Conservation (phyloP, 2,329 filamentous ascomycete genomes). For the Calonectria montana region DNA sequence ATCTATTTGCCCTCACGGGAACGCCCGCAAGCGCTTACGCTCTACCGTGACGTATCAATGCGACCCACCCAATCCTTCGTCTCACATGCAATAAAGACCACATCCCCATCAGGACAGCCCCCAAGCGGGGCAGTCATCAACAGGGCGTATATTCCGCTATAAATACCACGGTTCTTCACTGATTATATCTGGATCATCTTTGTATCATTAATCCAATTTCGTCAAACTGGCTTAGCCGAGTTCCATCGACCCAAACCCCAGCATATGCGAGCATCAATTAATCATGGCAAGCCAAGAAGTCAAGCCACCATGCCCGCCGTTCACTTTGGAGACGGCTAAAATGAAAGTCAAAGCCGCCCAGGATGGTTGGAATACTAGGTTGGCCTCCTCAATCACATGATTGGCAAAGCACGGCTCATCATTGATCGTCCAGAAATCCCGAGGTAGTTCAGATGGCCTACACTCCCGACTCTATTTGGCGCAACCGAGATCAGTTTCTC, state of each 20-base stretch:
- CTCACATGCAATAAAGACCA: background rate
- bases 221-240: background rate
- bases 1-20: background rate
- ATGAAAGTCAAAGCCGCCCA: conserved; percentile 88
- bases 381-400: conserved; percentile 31
- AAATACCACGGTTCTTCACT: background rate
- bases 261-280: background rate
- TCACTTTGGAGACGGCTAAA: conserved; percentile 76
- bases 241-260: background rate
- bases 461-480: conserved; percentile 81
- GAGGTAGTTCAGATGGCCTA: conserved; percentile 76
- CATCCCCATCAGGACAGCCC: background rate
- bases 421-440: conserved; percentile 65
- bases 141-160: background rate
- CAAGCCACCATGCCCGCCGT: conserved; percentile 72
- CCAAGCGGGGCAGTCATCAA: background rate
- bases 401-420: background rate
- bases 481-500: conserved; percentile 79
- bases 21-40: background rate
- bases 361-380: conserved; percentile 85
- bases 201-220: background rate
- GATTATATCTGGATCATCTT: no score
- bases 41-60: background rate
- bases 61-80: background rate
- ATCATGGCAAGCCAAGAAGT: background rate